Conservation (phyloP, 78 protist species). For the Chrysochromulina parva region DNA sequence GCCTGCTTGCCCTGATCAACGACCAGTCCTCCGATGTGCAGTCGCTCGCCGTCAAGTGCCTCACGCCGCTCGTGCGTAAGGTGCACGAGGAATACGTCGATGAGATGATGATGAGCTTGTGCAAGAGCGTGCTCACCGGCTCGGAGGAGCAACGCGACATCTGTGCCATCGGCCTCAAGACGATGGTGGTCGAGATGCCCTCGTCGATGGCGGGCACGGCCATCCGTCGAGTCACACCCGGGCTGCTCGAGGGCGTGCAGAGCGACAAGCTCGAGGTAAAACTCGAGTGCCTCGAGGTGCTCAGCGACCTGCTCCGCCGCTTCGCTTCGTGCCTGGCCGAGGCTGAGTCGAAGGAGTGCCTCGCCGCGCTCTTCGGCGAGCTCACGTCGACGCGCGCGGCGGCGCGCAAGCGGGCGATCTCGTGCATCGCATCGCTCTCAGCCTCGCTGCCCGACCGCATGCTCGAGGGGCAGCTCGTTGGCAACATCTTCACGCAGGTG, state of each 20-base stretch:
- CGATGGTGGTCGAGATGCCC: constrained; percentile 29
- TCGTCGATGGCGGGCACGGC: not conserved
- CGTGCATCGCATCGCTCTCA: not conserved
- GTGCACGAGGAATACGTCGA: not conserved
- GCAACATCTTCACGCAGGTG: not conserved
- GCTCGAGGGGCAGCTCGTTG: not conserved
- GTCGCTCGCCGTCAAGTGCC: constrained; percentile 30
- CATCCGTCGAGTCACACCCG: not conserved
- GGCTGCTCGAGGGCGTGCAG: too few relatives aligned
- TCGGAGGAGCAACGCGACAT: constrained; percentile 65
- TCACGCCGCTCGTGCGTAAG: constrained; percentile 3
- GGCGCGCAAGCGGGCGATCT: constrained; percentile 17
- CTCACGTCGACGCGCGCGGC: not conserved
- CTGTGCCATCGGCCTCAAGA: constrained; percentile 53
- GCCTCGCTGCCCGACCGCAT: not conserved
- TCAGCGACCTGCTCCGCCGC: constrained; percentile 38
- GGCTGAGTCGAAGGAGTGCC: not conserved
- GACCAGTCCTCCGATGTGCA: constrained; percentile 50
- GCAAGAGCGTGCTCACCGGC: not conserved
- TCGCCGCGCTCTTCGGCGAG: not conserved
- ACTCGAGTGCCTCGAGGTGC: constrained; percentile 47
- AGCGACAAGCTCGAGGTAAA: not conserved
- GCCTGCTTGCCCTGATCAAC: not conserved
- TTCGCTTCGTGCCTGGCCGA: constrained; percentile 15
- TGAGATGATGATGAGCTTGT: too few relatives aligned